These are phyloP conservation scores for Terana coerulea DNA, from an alignment of 768 basidiomycete genomes.

Conservation along the genomic window DNA sequence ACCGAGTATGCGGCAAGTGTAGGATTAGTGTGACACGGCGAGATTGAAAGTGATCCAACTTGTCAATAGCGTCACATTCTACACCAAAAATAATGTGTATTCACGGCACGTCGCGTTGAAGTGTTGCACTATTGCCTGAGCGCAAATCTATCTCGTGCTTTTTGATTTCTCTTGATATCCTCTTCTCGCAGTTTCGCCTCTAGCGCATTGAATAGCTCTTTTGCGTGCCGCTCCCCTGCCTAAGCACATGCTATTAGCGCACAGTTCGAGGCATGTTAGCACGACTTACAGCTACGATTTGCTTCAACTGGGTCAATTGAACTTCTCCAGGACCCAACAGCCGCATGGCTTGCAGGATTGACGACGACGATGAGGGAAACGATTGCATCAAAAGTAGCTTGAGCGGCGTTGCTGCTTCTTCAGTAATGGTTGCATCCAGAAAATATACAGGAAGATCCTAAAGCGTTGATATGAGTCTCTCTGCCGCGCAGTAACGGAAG, in stretches of 20 bases:
- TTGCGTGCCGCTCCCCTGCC: conserved; percentile 67
- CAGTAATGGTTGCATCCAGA: conserved; percentile 68
- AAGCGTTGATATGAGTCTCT: neutral
- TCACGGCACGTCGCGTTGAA: too few species aligned
- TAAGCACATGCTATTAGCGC: conserved; percentile 23
- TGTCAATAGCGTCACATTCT: too few species aligned
- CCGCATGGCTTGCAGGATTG: conserved; percentile 59
- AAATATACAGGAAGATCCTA: conserved; percentile 61
- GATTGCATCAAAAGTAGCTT: conserved; percentile 64
- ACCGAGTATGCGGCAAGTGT: conserved; percentile 14
- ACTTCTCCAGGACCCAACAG: conserved; percentile 63
- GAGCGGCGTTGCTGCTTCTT: conserved; percentile 65
- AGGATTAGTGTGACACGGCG: too few species aligned
- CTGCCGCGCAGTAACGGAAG: neutral
- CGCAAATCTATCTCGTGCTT: conserved; percentile 53
- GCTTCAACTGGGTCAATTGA: conserved; percentile 41
- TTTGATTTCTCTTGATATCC: conserved; percentile 53
- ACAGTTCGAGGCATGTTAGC: neutral
- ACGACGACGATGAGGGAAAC: conserved; percentile 36
- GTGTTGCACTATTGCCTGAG: too few species aligned
- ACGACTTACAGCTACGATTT: conserved; percentile 49
- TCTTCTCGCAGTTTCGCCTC: conserved; percentile 66
- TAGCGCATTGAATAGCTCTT: conserved; percentile 49
- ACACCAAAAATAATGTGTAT: too few species aligned
- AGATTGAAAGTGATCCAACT: too few species aligned